phyloP scores from a whole-genome alignment of 768 basidiomycete genomes.

The Lentinula detonsa region DNA sequence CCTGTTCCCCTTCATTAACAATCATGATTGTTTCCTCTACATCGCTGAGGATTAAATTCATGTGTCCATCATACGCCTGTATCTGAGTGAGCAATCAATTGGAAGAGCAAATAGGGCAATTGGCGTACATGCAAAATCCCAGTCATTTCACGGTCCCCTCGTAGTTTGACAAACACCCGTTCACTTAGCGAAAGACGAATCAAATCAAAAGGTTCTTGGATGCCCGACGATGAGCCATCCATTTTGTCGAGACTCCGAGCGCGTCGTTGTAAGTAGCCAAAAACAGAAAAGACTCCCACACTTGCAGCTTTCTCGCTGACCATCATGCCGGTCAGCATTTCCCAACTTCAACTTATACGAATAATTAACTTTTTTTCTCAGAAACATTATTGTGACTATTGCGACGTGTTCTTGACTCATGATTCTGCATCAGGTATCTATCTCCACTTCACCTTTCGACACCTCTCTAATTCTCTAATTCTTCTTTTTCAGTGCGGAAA shows the following conservation, averaged over 20 bases:
- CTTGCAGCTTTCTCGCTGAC: conserved; percentile 11
- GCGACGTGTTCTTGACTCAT: conserved; percentile 91
- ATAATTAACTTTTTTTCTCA: conserved; percentile 21
- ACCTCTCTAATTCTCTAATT: conserved; percentile 15
- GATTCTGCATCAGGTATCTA: conserved; percentile 83
- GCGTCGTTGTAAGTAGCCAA: conserved; percentile 10
- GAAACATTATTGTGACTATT: conserved; percentile 95
- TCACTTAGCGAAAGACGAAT: conserved; percentile 95
- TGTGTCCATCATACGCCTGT: conserved; percentile 99
- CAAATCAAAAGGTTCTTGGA: conserved; percentile 96
- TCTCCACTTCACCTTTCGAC: conserved; percentile 3
- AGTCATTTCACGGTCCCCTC: conserved; percentile 88
- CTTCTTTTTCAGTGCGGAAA: conserved; percentile 67
- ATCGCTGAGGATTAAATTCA: conserved; percentile 97
- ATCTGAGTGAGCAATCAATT: conserved; percentile 11
- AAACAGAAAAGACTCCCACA: background rate
- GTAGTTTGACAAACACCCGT: conserved; percentile 95
- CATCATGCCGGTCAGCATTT: conserved; percentile 58
- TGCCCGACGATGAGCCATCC: conserved; percentile 68
- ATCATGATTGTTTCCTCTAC: conserved; percentile 97
- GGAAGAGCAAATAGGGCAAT: conserved; percentile 8
- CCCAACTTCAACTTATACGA: conserved; percentile 9
- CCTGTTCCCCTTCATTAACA: conserved; percentile 76
- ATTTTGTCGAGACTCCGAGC: conserved; percentile 28
- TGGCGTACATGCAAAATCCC: conserved; percentile 80